phyloP scores from a whole-genome alignment of 768 basidiomycete genomes.

The Exsudoporus frostii region DNA sequence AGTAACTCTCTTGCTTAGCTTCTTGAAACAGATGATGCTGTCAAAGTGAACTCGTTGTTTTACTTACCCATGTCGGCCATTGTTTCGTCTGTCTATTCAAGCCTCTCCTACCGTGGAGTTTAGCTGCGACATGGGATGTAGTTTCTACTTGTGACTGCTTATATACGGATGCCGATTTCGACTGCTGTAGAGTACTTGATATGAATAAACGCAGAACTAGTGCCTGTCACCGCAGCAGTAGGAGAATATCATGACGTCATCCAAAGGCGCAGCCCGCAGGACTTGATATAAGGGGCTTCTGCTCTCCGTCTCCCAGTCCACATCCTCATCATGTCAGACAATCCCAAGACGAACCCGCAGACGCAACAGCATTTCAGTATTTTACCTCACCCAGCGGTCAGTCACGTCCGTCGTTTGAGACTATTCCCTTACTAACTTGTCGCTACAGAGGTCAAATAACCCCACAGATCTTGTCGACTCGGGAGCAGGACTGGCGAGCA shows the following conservation, averaged over 20 bases:
- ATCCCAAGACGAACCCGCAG: slow-evolving; percentile 10
- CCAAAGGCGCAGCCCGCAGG: not conserved
- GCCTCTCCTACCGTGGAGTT: not conserved
- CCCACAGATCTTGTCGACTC: slow-evolving; percentile 47
- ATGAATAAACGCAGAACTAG: not conserved
- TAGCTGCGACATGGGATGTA: not conserved
- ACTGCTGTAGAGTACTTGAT: not conserved
- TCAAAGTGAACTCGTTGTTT: slow-evolving; percentile 47
- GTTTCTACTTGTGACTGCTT: slow-evolving; percentile 8
- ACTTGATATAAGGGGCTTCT: slow-evolving; percentile 4
- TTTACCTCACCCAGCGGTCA: slow-evolving; percentile 61
- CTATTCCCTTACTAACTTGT: not conserved
- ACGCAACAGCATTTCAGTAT: slow-evolving; percentile 47
- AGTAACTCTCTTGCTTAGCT: slow-evolving; percentile 8
- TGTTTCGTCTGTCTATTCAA: slow-evolving; percentile 1
- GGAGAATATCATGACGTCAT: slow-evolving; percentile 18
- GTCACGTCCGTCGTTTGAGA: slow-evolving; percentile 11
- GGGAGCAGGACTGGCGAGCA: slow-evolving; percentile 36
- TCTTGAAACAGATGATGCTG: slow-evolving; percentile 61
- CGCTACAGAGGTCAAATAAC: slow-evolving; percentile 53
- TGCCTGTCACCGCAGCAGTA: not conserved
- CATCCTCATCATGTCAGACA: slow-evolving; percentile 14
- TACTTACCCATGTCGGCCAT: slow-evolving; percentile 17
- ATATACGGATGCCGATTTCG: not conserved
- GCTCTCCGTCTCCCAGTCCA: not conserved